These are phyloP conservation scores for Russula ochroleuca DNA, from an alignment of 768 basidiomycete species.

Conservation along the genomic window DNA sequence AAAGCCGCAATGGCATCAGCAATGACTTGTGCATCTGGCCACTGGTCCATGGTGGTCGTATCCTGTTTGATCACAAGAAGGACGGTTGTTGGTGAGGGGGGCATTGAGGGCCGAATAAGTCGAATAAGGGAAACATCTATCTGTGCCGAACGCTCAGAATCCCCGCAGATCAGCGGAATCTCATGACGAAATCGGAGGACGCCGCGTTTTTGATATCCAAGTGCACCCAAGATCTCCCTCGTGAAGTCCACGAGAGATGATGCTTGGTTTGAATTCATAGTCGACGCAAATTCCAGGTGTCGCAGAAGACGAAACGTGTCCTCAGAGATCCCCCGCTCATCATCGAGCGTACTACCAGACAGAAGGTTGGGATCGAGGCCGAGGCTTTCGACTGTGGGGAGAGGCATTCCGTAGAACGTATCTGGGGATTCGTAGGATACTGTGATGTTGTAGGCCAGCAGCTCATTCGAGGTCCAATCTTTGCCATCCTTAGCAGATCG, in stretches of 20 bases:
- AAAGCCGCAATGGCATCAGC: constrained; percentile 5
- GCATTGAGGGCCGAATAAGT: background rate
- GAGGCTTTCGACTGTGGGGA: background rate
- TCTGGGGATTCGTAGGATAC: background rate
- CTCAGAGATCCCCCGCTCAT: background rate
- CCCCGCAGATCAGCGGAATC: background rate
- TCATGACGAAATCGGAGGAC: background rate
- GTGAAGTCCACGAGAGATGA: too few relatives aligned
- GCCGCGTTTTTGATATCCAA: background rate
- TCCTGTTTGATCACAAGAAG: constrained; percentile 6
- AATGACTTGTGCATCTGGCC: constrained; percentile 14
- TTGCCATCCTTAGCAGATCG: too few relatives aligned
- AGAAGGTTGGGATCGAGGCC: background rate
- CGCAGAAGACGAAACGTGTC: constrained; percentile 3
- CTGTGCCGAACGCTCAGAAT: too few relatives aligned
- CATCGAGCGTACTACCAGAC: background rate
- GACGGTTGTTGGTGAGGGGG: background rate
- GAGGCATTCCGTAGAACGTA: background rate
- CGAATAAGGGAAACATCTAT: background rate
- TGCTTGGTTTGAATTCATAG: too few relatives aligned
- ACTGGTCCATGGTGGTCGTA: background rate
- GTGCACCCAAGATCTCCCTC: background rate
- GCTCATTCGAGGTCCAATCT: background rate
- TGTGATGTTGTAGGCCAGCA: background rate
- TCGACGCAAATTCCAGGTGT: too few relatives aligned